Percentiles rank a stretch among this genome's conserved stretches.
Conservation (phyloP, 139 green algal species). For the Tetraselmis chui region DNA sequence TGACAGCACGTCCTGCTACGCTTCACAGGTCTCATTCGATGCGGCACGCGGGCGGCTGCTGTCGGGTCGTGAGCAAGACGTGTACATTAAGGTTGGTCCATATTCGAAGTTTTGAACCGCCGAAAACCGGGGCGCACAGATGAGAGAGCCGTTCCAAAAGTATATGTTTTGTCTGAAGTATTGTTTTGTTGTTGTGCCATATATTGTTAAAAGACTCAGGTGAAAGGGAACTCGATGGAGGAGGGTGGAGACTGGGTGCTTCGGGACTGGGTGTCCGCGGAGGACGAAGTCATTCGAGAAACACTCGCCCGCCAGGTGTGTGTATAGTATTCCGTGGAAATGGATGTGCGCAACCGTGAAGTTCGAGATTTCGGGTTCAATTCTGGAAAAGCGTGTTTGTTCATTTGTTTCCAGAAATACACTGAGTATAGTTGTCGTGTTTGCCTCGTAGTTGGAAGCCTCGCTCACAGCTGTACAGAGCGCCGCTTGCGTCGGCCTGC, state of each 20-base stretch:
- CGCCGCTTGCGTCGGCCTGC: neutral
- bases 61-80: neutral
- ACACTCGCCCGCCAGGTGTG: neutral
- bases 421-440: neutral
- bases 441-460: neutral
- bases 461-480: neutral
- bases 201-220: neutral
- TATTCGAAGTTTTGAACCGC: too few species aligned
- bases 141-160: too few species aligned
- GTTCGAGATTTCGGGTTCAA: too few species aligned
- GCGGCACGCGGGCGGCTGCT: neutral
- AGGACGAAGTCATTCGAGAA: neutral
- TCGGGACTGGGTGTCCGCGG: neutral
- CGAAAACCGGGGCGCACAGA: too few species aligned
- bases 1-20: too few species aligned
- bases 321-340: neutral
- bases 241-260: slow-evolving; percentile 6
- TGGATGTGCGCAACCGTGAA: too few species aligned
- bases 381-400: too few species aligned
- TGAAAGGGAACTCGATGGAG: slow-evolving; percentile 1
- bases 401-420: neutral
- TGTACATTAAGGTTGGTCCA: slow-evolving; percentile 1
- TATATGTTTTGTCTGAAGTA: too few species aligned
- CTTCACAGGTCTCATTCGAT: neutral
- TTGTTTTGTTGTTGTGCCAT: too few species aligned